Base-by-base conservation (phyloP, 441 rosid species). In the Bruguiera hainesii region DNA sequence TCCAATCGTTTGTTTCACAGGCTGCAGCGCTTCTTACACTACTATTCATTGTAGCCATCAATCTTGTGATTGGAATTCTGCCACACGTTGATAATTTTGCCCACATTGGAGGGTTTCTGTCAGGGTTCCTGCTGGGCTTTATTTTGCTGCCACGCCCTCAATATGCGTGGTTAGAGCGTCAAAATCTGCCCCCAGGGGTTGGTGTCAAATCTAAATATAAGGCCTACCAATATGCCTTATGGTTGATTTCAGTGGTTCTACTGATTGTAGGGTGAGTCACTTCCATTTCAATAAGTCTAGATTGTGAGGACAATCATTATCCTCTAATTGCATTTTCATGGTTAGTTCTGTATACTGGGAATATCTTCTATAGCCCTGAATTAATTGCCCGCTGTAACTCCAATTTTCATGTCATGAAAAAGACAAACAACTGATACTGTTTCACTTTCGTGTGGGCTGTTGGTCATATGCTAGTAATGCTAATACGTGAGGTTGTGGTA, bases 11-110 rank as follows among this genome's bases (percentile, higher is more conserved):
- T 33, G 46, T 63, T 70, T 48, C 33, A 9, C 67, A 87, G 92
- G 80, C 28, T 60, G 85, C 90, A 0, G 91, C 95, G 56, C 73
- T 93, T 60, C 48, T 86, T 65, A 85, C 89, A 3, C 85, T 91
- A 60, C 15, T 88, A 65, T 64, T 89, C 83, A 85, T 89, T 65
- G 66, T 86, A 4, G 89, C 74, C 62, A 75, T 90, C 39, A 93
- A 89, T 79, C 76, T 90, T 51, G 91, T 82, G 9, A 75, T 93
- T 6, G 95, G 98, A 29, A 66, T 93, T 70, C 89, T 93, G 76
- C 98, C 97, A 42, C 84, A 78, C 61, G 93, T 93, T 20, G 98
- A 91, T 71, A 91, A 93, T 78, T 91, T 84, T 68, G 90, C 97
- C 6, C 96, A 93, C 65, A 84, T 91, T 6, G 98, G 98, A 49